Evolutionary conservation across 2,329 filamentous ascomycete species (phyloP).

Genomic region (Harringtonia aguacate): DNA sequence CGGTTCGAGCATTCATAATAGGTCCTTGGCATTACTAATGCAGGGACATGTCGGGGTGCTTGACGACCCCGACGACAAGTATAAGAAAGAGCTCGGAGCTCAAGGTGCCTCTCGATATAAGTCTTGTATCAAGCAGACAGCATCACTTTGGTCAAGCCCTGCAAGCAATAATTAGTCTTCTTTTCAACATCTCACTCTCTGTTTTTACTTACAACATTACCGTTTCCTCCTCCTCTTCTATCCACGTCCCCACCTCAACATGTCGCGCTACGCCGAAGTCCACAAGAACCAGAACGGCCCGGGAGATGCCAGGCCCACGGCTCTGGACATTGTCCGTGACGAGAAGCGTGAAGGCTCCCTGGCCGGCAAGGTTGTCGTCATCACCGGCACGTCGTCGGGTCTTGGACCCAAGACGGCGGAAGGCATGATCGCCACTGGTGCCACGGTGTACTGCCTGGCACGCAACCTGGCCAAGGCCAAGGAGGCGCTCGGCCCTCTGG

Average conservation of each 20-base stretch:
- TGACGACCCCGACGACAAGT: no score
- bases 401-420: conserved; percentile 28
- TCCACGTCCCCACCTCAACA: not conserved
- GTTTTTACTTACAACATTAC: not conserved
- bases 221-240: not conserved
- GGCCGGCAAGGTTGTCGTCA: conserved; percentile 23
- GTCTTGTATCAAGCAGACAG: no score
- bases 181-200: no score
- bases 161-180: no score
- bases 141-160: no score
- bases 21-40: no score
- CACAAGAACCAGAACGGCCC: conserved; percentile 14
- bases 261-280: conserved; percentile 12
- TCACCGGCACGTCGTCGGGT: conserved; percentile 28
- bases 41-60: no score
- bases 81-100: no score
- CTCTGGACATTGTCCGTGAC: conserved; percentile 23
- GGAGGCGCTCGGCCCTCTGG: conserved; percentile 17
- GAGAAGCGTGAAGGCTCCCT: conserved; percentile 23
- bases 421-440: conserved; percentile 30
- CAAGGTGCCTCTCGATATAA: no score
- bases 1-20: no score
- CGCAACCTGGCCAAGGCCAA: conserved; percentile 28
- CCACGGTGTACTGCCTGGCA: conserved; percentile 29
- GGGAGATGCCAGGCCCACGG: conserved; percentile 25